Evolutionary conservation across 2,329 filamentous ascomycete genomes (phyloP), one percentile per base, ranked within the genome.

Genomic region (Xylaria multiplex): DNA sequence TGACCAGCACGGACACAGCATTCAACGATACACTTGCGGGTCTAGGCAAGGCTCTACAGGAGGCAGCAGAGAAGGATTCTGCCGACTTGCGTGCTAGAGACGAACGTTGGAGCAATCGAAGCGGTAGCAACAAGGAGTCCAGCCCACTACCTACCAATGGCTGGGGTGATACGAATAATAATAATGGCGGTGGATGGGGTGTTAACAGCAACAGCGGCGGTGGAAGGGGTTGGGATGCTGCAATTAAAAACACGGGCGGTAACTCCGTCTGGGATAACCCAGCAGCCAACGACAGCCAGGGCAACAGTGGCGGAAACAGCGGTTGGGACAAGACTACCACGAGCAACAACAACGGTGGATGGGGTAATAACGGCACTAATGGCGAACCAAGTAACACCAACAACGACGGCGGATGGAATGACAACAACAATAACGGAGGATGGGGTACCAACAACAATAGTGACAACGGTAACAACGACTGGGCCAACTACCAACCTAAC

Each of bases 51-150:
- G 40, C 42, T 11, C 24, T 73, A 6, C 30, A 65, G 9, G 49
- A 70, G 7, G 57, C 45, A 5, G 68, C 67, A 3, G 57, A 22
- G 3, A 62, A 56, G 30, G 73, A 73, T 19, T 48, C 50, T 3
- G 66, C 69, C 14, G 58, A 62, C 19, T 7, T 67, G 9, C 66
- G 69, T 24, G 59, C 57, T 27, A 65, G 67, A 61, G 65, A 65
- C 30, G 65, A 70, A n/a, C 62, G 68, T 22, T 66, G 64, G 66
- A 69, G 55, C 45, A 69, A 67, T 19, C 64, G 56, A 7, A 70
- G 63, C 30, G 48, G 61, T 42, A 69, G 62, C 32, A 71, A 53
- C 61, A 70, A 69, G 50, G 65, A 69, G 27, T n/a, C 24, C 2
- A 72, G 69, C 52, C 62, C 69, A 6, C 66, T 63, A 40, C 60